Evolutionary conservation across 2,329 filamentous ascomycete genomes (phyloP).

Genomic region (Xylogone sp.): DNA sequence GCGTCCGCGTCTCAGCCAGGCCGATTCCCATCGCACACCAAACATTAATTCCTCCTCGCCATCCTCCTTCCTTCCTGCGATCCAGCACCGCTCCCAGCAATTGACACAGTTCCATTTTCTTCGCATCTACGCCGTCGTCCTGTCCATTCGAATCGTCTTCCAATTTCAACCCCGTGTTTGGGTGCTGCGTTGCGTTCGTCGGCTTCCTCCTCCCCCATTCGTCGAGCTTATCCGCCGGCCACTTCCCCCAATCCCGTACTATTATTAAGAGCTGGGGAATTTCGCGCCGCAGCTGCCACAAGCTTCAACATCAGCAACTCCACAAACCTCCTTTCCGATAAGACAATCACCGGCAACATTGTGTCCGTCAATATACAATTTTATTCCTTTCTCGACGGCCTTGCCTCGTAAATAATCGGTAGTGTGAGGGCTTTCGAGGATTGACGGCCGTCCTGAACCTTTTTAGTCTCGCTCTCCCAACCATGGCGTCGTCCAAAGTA

Average conservation of each 20-base stretch:
- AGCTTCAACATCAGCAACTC: background rate
- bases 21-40: background rate
- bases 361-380: background rate
- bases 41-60: background rate
- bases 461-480: constrained; percentile 31
- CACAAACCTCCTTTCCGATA: no score
- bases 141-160: no score
- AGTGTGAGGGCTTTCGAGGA: constrained; percentile 15
- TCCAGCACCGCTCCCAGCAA: background rate
- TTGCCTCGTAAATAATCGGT: no score
- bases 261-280: background rate
- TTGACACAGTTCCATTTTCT: background rate
- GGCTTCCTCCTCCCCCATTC: background rate
- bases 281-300: background rate
- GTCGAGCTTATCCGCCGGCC: background rate
- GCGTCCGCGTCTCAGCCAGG: background rate
- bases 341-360: background rate
- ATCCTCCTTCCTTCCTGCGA: background rate
- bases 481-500: constrained; percentile 62
- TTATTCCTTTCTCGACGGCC: background rate
- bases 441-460: constrained; percentile 27
- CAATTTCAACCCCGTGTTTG: no score
- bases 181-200: no score
- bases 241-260: background rate
- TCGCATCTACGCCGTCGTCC: background rate